These are phyloP conservation scores for Cucurbita argyrosperma DNA, from an alignment of 306 rosid species.

Conservation along the genomic window DNA sequence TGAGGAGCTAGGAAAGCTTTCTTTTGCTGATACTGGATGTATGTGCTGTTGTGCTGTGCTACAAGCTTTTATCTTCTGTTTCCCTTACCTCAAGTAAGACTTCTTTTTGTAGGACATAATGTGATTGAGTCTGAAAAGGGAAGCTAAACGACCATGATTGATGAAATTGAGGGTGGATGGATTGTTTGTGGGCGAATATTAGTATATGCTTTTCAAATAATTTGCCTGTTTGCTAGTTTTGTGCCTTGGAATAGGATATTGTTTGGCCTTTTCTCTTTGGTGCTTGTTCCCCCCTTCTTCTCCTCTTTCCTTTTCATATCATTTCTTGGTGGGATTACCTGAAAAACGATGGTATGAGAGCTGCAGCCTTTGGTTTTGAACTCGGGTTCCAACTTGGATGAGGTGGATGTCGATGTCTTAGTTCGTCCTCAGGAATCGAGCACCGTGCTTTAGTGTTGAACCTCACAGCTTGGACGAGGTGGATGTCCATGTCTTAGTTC, in stretches of 20 bases:
- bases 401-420: slow-evolving; percentile 9
- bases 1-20: neutral
- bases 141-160: neutral
- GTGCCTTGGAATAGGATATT: neutral
- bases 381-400: slow-evolving; percentile 20
- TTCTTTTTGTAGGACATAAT: neutral
- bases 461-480: neutral
- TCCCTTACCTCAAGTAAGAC: neutral
- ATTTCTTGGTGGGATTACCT: slow-evolving; percentile 29
- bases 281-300: neutral
- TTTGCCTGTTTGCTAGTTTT: neutral
- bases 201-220: neutral
- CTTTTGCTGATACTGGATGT: too few species aligned
- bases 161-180: neutral
- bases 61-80: too few species aligned
- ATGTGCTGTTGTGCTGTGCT: too few species aligned
- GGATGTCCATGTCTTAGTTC: neutral
- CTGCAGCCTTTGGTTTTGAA: slow-evolving; percentile 27
- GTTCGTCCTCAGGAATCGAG: neutral
- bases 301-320: neutral
- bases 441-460: neutral
- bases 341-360: slow-evolving; percentile 34
- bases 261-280: neutral
- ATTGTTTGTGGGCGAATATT: too few species aligned
- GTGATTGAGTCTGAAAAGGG: neutral